These are phyloP conservation scores for Fusarium sp. DNA, from an alignment of 2,329 filamentous ascomycete genomes.

Conservation along the genomic window DNA sequence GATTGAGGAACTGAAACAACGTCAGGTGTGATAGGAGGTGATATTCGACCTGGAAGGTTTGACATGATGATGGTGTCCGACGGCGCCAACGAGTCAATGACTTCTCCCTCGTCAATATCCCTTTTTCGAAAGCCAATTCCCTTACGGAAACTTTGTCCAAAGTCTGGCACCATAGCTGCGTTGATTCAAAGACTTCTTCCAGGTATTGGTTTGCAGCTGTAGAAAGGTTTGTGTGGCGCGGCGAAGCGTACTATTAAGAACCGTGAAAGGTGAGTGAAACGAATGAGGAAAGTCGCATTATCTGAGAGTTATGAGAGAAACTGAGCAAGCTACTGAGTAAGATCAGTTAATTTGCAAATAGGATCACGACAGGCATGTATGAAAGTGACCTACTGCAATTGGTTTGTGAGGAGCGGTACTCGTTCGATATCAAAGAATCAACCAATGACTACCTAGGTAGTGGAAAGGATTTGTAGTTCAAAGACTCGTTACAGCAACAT, in stretches of 20 bases:
- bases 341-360: slow-evolving; percentile 27
- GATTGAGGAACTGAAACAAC: slow-evolving; percentile 43
- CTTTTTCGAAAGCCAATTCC: slow-evolving; percentile 41
- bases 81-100: slow-evolving; percentile 44
- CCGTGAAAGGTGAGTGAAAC: slow-evolving; percentile 40
- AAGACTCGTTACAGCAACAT: slow-evolving; percentile 21
- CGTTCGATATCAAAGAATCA: slow-evolving; percentile 17
- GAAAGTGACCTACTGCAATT: slow-evolving; percentile 11
- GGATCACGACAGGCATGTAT: slow-evolving; percentile 9
- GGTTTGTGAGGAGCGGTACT: slow-evolving; percentile 12
- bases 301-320: slow-evolving; percentile 25
- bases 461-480: slow-evolving; percentile 25
- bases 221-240: slow-evolving; percentile 33
- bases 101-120: slow-evolving; percentile 31
- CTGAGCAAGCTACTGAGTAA: slow-evolving; percentile 4
- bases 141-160: slow-evolving; percentile 38
- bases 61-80: slow-evolving; percentile 40
- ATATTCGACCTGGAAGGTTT: slow-evolving; percentile 46
- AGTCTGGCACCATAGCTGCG: slow-evolving; percentile 43
- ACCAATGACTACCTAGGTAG: slow-evolving; percentile 13
- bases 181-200: slow-evolving; percentile 26
- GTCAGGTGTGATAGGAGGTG: slow-evolving; percentile 44
- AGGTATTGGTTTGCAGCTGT: slow-evolving; percentile 29
- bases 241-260: slow-evolving; percentile 39
- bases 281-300: slow-evolving; percentile 44